Conservation (phyloP, 2,329 filamentous ascomycete species). For the Drechslerella stenobrocha region DNA sequence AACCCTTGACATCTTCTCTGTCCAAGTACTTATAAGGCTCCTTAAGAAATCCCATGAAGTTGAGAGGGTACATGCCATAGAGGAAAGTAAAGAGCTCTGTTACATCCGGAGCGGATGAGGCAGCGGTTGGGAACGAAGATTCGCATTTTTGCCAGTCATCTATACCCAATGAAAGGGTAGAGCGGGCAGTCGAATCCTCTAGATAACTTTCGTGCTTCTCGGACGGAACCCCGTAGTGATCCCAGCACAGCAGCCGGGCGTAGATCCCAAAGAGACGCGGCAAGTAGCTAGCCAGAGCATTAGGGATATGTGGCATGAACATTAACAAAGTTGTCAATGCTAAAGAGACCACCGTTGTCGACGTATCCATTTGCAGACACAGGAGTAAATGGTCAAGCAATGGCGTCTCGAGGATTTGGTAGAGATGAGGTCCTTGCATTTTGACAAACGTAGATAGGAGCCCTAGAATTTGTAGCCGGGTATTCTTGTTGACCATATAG, state of each 20-base stretch:
- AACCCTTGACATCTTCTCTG: constrained; percentile 69
- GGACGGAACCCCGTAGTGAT: constrained; percentile 58
- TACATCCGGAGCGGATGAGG: constrained; percentile 67
- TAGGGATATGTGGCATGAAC: constrained; percentile 79
- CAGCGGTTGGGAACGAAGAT: constrained; percentile 66
- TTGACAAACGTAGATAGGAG: constrained; percentile 74
- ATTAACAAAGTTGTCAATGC: constrained; percentile 76
- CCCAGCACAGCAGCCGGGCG: constrained; percentile 77
- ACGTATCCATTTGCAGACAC: constrained; percentile 76
- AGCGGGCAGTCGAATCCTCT: constrained; percentile 43
- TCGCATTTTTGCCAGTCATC: constrained; percentile 67
- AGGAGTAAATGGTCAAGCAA: constrained; percentile 72
- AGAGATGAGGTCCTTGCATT: constrained; percentile 75
- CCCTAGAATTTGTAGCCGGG: constrained; percentile 67
- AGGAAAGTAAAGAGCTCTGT: constrained; percentile 77
- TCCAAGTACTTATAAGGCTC: constrained; percentile 79
- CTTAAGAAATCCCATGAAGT: constrained; percentile 82
- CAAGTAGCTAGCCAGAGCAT: constrained; percentile 68
- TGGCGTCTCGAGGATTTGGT: constrained; percentile 71
- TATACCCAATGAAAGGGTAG: constrained; percentile 40
- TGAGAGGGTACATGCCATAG: constrained; percentile 80
- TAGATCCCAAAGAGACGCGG: constrained; percentile 80
- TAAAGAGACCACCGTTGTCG: constrained; percentile 73
- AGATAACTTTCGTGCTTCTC: constrained; percentile 21
- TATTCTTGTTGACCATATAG: constrained; percentile 67